phyloP scores from a whole-genome alignment of 2,329 filamentous ascomycete genomes.

The Botrytis medusae region DNA sequence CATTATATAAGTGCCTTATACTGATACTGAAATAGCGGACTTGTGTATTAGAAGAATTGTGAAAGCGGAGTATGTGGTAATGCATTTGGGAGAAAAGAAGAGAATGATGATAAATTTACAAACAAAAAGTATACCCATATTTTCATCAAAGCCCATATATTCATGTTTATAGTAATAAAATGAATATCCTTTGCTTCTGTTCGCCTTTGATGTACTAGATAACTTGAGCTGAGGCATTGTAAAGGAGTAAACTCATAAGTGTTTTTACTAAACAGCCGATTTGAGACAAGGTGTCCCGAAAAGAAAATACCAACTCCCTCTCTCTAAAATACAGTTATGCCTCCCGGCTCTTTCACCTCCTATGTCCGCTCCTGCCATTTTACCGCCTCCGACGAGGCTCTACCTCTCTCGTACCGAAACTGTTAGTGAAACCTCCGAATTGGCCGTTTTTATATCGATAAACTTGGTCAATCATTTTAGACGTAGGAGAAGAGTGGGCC shows the following conservation, averaged over 20 bases:
- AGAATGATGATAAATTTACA: conserved; percentile 11
- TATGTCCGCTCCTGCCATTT: background rate
- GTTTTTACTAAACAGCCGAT: background rate
- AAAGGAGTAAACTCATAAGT: background rate
- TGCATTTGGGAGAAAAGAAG: background rate
- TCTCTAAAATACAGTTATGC: background rate
- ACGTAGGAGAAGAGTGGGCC: background rate
- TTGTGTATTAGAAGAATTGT: conserved; percentile 16
- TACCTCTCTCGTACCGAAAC: background rate
- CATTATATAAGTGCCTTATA: background rate
- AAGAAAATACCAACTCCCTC: background rate
- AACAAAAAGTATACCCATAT: conserved; percentile 19
- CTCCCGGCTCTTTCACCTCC: background rate
- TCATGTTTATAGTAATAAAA: conserved; percentile 8
- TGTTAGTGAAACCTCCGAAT: background rate
- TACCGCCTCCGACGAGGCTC: background rate
- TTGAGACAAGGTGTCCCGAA: background rate
- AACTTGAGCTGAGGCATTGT: background rate
- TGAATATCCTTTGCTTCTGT: background rate
- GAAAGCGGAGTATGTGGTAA: conserved; percentile 8
- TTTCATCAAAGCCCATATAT: background rate
- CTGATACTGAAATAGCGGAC: conserved; percentile 15
- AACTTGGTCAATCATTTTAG: background rate
- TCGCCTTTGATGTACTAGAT: background rate
- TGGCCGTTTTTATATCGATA: background rate